These are phyloP conservation scores for Exophiala sp. DNA, from an alignment of 2,329 filamentous ascomycete species.

Conservation along the genomic window DNA sequence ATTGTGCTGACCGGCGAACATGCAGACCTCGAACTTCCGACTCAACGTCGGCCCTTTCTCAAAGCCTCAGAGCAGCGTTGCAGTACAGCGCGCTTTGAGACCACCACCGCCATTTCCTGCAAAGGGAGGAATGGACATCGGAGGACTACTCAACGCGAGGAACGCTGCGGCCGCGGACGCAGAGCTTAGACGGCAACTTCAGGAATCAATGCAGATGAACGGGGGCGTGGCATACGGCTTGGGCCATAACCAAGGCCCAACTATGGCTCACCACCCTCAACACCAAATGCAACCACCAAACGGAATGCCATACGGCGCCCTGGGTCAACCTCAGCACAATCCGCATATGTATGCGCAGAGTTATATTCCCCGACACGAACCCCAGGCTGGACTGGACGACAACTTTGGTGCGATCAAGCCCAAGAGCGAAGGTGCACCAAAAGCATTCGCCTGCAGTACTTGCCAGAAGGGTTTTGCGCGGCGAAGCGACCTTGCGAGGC, in stretches of 20 bases:
- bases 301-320: constrained; percentile 46
- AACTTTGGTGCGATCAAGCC: constrained; percentile 40
- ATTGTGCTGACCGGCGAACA: constrained; percentile 17
- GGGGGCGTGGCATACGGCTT: constrained; percentile 48
- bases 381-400: constrained; percentile 34
- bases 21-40: constrained; percentile 25
- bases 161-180: constrained; percentile 40
- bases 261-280: constrained; percentile 38
- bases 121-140: constrained; percentile 45
- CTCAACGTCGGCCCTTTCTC: constrained; percentile 14
- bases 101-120: constrained; percentile 13
- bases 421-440: constrained; percentile 48
- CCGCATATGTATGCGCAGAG: constrained; percentile 44
- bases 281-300: constrained; percentile 48
- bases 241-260: constrained; percentile 47
- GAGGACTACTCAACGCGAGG: constrained; percentile 48
- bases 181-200: constrained; percentile 42
- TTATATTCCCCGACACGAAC: constrained; percentile 33
- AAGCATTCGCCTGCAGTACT: constrained; percentile 82
- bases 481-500: constrained; percentile 85
- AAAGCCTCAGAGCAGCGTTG: constrained; percentile 15
- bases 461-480: constrained; percentile 90
- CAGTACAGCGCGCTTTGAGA: constrained; percentile 17
- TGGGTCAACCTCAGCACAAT: constrained; percentile 51
- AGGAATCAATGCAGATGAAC: constrained; percentile 39